Base-by-base conservation (phyloP, 805 yeast species). In the Kluyveromyces dobzhanskii region DNA sequence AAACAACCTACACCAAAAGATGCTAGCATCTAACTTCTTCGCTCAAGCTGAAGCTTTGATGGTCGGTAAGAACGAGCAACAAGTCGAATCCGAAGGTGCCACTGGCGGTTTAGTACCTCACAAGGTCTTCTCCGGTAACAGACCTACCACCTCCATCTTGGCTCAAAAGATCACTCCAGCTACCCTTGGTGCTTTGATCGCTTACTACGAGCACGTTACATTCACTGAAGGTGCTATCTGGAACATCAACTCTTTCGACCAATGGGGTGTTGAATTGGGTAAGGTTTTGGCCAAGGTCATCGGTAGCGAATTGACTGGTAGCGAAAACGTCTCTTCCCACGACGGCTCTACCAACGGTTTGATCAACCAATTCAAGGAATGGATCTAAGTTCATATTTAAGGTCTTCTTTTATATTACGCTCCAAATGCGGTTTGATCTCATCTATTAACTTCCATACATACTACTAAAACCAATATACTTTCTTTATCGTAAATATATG, bases 231-330 rank as follows among this genome's bases (percentile, higher is more conserved):
- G 98, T 70, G 98, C 98, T 42, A 69, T 92, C 59, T 90, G 98
- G 98, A 92, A 94, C 77, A 88, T 92, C 73, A 92, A 92, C 80
- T 90, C 97, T 14, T 92, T 86, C 62, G 98, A 92, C 73, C 98
- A 92, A 74, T 92, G 97, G 95, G 98, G 98, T 68, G 98, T 92
- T 57, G 98, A 92, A 72, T 83, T 92, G 56, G 98, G 98, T 65
- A 92, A 92, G 72, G 94, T 83, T 39, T 78, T 92, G 61, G 98
- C 98, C 61, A 92, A 92, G 80, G 92, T 75, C 43, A 90, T 92
- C 58, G 90, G 94, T 56, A 75, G 75, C 55, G 97, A 92, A 70
- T 78, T 92, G 60, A 84, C 83, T 53, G 76, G 73, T 59, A 55
- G 67, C 23, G 59, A 63, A 33, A 65, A 68, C 40, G 78, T 83